A percentile compares a stretch with the other conserved stretches of the same genome.
phyloP scores from a whole-genome alignment of 257 asterid genomes.

The Nicotiana knightiana region DNA sequence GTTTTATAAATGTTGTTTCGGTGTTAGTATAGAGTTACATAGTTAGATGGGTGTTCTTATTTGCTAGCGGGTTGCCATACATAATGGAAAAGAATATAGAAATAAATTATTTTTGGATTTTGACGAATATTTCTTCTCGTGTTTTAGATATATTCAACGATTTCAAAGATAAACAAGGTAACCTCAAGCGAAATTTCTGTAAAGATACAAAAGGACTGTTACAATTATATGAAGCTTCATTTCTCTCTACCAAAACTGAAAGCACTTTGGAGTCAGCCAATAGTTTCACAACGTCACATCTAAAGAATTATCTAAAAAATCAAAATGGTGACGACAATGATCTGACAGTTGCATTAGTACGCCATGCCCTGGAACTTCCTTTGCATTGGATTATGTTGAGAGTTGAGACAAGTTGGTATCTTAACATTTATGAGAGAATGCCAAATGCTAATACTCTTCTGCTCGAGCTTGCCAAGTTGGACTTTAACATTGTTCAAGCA shows the following conservation, averaged over 20 bases:
- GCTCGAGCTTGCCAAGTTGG: constrained; percentile 40
- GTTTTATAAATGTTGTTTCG: no score
- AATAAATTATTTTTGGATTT: no score
- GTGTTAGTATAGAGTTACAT: no score
- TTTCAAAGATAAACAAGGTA: constrained; percentile 9
- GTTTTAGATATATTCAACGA: constrained; percentile 25
- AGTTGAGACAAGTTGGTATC: constrained; percentile 27
- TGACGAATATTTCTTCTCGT: background rate
- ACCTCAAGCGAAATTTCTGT: constrained; percentile 10
- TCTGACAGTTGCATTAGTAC: constrained; percentile 6
- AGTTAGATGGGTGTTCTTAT: no score
- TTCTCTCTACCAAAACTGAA: constrained; percentile 25
- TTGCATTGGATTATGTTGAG: constrained; percentile 27
- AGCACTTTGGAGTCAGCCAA: constrained; percentile 25
- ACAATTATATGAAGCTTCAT: constrained; percentile 48
- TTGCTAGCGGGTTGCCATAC: no score
- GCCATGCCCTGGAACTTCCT: constrained; percentile 35
- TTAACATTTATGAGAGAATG: constrained; percentile 19
- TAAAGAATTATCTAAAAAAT: background rate
- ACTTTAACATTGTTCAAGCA: constrained; percentile 42
- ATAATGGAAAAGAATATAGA: no score
- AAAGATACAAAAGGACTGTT: constrained; percentile 29
- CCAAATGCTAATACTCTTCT: constrained; percentile 12
- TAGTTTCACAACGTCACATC: constrained; percentile 21
- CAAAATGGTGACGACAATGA: background rate